Percentiles rank a stretch among this genome's conserved stretches.
Conservation (phyloP, 1,139 yeast genomes). For the Pneumocystis jirovecii region DNA sequence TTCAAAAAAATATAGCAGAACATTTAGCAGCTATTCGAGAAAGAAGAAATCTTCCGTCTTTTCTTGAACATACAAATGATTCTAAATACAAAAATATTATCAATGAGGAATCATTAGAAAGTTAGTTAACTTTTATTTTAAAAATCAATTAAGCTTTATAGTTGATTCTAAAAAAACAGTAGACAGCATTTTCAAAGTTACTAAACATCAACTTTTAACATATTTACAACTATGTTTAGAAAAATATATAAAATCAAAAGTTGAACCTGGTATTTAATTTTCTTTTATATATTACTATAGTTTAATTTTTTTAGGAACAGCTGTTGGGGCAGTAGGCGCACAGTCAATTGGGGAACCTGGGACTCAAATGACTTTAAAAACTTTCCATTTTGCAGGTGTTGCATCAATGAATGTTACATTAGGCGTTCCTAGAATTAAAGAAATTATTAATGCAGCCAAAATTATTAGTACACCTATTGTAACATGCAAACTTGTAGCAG, state of each 20-base stretch:
- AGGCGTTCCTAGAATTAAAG: constrained; percentile 98
- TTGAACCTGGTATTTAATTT: constrained; percentile 45
- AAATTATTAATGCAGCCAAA: constrained; percentile 93
- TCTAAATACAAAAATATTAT: constrained; percentile 28
- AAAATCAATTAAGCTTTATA: constrained; percentile 15
- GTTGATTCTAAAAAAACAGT: constrained; percentile 35
- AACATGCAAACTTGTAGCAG: constrained; percentile 81
- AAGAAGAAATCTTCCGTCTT: constrained; percentile 35
- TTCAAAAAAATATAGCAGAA: constrained; percentile 41
- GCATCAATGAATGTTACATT: constrained; percentile 97
- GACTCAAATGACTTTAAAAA: constrained; percentile 95
- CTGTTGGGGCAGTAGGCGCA: constrained; percentile 98
- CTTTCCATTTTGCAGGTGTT: constrained; percentile 99
- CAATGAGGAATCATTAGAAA: constrained; percentile 26
- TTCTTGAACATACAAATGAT: constrained; percentile 33
- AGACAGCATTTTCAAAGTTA: constrained; percentile 59
- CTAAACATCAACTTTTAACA: constrained; percentile 42
- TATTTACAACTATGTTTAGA: constrained; percentile 65
- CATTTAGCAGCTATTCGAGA: constrained; percentile 44
- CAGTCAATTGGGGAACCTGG: constrained; percentile 99
- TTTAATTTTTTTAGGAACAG: constrained; percentile 46
- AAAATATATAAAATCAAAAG: constrained; percentile 80
- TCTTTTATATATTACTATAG: neutral
- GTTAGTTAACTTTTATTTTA: neutral
- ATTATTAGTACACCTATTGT: constrained; percentile 92